Evolutionary conservation across 2,329 filamentous ascomycete genomes (phyloP).

Genomic region (Fusarium luffae): DNA sequence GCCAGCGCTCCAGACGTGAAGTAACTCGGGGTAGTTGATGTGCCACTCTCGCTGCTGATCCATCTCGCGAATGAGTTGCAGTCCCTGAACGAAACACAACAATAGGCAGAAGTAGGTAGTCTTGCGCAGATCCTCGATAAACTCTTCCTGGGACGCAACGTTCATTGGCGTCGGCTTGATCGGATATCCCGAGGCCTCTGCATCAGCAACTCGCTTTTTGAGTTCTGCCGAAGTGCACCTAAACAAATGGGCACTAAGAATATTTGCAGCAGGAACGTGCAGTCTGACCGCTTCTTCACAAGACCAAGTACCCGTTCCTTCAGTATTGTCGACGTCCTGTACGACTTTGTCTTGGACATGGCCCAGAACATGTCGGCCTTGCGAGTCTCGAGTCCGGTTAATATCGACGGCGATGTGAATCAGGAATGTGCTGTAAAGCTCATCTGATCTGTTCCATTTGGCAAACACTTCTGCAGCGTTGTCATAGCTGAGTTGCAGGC

Average conservation of each 20-base stretch:
- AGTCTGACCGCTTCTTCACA: constrained; percentile 13
- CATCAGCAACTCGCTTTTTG: background rate
- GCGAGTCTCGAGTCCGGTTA: background rate
- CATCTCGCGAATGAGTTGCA: background rate
- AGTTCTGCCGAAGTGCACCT: background rate
- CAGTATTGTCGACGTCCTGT: background rate
- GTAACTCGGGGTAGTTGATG: background rate
- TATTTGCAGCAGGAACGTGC: background rate
- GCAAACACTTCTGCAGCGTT: constrained; percentile 1
- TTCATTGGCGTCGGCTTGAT: background rate
- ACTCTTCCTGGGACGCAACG: fast-evolving
- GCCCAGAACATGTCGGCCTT: fast-evolving
- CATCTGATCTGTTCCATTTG: background rate
- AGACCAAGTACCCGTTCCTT: constrained; percentile 7
- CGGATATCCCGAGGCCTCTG: background rate
- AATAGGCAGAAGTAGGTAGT: background rate
- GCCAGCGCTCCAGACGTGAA: background rate
- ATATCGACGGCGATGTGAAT: background rate
- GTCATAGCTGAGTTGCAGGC: background rate
- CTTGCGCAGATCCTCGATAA: background rate
- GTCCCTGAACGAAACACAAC: background rate
- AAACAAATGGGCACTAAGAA: constrained; percentile 5
- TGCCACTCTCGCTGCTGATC: constrained; percentile 2
- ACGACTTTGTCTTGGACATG: background rate
- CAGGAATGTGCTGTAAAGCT: background rate